Evolutionary conservation across 352 stramenopile genomes (phyloP).

Genomic region (Phytophthora rubi): DNA sequence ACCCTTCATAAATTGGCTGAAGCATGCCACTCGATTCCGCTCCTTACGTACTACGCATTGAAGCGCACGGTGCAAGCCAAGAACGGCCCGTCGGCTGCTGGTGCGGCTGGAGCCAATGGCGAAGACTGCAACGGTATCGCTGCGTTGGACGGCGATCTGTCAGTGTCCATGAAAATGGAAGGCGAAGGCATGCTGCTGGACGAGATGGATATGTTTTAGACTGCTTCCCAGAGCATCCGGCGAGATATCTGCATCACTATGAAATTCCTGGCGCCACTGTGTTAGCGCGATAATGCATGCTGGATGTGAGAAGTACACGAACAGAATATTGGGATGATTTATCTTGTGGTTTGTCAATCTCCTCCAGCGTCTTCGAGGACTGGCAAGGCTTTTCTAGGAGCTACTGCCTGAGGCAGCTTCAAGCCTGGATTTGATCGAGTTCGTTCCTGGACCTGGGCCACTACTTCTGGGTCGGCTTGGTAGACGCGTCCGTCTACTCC

Average conservation of each 20-base stretch:
- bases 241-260: not conserved
- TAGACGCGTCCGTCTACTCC: slow-evolving; percentile 87
- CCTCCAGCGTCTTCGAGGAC: slow-evolving; percentile 19
- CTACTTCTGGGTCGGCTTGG: slow-evolving; percentile 71
- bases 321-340: slow-evolving; percentile 7
- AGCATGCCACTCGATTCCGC: slow-evolving; percentile 76
- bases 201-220: slow-evolving; percentile 88
- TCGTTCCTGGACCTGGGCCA: slow-evolving; percentile 57
- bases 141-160: slow-evolving; percentile 74
- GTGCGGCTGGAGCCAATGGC: slow-evolving; percentile 31
- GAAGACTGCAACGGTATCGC: slow-evolving; percentile 82
- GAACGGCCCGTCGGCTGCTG: slow-evolving; percentile 35
- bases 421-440: slow-evolving; percentile 45
- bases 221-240: not conserved
- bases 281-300: slow-evolving; percentile 4
- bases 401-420: slow-evolving; percentile 57
- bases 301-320: slow-evolving; percentile 7
- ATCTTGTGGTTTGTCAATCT: slow-evolving; percentile 23
- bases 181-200: slow-evolving; percentile 85
- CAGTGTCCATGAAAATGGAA: slow-evolving; percentile 83
- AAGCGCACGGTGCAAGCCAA: slow-evolving; percentile 61
- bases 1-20: slow-evolving; percentile 58
- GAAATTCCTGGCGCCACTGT: not conserved
- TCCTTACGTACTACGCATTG: slow-evolving; percentile 81
- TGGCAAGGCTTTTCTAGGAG: slow-evolving; percentile 29